Percentiles rank a stretch among this genome's conserved stretches.
These are phyloP conservation scores for Simplicillium sp. DNA, from an alignment of 2,329 filamentous ascomycete genomes.

Conservation along the genomic window DNA sequence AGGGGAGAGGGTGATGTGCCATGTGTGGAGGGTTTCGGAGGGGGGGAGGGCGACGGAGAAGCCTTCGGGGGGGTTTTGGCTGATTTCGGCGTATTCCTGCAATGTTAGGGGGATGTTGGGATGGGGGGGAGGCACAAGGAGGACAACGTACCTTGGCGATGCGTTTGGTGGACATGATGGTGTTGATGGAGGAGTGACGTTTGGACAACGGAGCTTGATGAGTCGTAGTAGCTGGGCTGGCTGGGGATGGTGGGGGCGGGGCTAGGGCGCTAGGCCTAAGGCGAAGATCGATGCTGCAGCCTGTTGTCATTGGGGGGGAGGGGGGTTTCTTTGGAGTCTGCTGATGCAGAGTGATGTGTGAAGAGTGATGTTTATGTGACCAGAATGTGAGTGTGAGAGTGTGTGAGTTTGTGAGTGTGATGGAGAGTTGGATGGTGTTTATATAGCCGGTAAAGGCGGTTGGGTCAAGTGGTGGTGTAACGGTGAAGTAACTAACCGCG, in stretches of 20 bases:
- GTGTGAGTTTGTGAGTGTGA: too few species aligned
- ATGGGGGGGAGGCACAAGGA: not conserved
- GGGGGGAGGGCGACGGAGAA: slow-evolving; percentile 36
- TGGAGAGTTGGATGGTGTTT: too few species aligned
- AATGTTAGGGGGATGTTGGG: slow-evolving; percentile 1
- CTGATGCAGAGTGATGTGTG: too few species aligned
- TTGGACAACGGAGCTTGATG: not conserved
- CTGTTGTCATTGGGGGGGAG: too few species aligned
- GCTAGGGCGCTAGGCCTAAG: slow-evolving; percentile 4
- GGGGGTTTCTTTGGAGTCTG: too few species aligned
- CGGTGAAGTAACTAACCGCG: too few species aligned
- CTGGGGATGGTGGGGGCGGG: not conserved
- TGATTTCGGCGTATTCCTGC: slow-evolving; percentile 46
- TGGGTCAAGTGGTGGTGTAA: too few species aligned
- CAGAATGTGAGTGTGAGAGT: too few species aligned
- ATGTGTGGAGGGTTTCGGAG: slow-evolving; percentile 39
- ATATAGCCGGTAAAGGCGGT: too few species aligned
- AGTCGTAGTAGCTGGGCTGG: not conserved
- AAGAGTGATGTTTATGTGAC: too few species aligned
- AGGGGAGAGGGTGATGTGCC: slow-evolving; percentile 39
- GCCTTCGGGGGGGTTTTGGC: slow-evolving; percentile 32
- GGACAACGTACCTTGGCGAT: slow-evolving; percentile 28
- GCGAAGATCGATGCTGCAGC: not conserved
- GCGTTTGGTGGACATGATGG: slow-evolving; percentile 30
- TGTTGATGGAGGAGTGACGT: not conserved